Conservation (phyloP, 2,329 filamentous ascomycete species). For the Byssochlamys sp. region DNA sequence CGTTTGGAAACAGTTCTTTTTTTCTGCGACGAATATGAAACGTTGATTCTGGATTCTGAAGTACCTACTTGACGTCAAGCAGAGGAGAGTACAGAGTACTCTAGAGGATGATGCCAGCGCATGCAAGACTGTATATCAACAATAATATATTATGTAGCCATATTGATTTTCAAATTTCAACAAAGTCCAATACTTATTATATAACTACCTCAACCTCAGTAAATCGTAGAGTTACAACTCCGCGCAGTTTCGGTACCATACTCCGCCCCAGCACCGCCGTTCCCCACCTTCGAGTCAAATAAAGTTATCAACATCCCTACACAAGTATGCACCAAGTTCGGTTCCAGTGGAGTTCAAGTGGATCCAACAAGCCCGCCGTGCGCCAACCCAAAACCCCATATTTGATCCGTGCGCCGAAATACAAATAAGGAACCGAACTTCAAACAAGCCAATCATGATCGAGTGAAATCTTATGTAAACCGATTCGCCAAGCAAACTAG, state of each 20-base stretch:
- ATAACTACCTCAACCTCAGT: too few species aligned
- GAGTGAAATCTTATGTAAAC: background rate
- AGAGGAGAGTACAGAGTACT: background rate
- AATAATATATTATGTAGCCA: too few species aligned
- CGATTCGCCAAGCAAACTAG: too few species aligned
- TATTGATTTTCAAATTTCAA: too few species aligned
- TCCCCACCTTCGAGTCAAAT: background rate
- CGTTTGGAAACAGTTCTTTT: background rate
- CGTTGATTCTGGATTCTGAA: background rate
- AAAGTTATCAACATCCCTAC: background rate
- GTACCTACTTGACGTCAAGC: background rate
- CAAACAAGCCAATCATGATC: background rate
- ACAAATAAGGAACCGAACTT: background rate
- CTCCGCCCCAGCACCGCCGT: background rate
- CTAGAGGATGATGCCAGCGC: too few species aligned
- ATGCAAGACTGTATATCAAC: too few species aligned
- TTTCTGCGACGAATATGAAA: background rate
- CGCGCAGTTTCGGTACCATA: too few species aligned
- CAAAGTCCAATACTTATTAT: too few species aligned
- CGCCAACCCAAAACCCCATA: background rate
- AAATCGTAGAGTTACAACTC: too few species aligned
- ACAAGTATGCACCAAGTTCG: background rate
- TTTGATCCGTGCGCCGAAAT: background rate
- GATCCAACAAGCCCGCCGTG: too few species aligned
- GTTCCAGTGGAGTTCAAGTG: background rate